phyloP scores from a whole-genome alignment of 2,329 filamentous ascomycete genomes.

The Sphaceloma murrayae region DNA sequence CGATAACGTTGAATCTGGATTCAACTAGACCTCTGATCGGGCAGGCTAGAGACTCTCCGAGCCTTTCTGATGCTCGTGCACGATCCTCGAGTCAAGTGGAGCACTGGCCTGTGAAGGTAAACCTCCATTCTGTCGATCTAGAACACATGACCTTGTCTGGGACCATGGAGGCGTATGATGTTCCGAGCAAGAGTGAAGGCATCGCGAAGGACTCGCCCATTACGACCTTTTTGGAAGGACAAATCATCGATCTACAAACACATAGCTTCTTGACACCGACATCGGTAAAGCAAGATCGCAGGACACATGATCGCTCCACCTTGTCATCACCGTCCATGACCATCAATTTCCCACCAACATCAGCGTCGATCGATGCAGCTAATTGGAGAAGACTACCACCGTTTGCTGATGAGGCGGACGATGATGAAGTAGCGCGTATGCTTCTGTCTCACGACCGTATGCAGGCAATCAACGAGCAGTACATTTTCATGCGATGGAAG shows the following conservation, averaged over 20 bases:
- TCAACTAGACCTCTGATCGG: conserved; percentile 33
- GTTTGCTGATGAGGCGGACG: conserved; percentile 23
- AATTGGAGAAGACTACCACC: conserved; percentile 42
- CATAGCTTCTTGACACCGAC: conserved; percentile 42
- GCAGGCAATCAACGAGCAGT: conserved; percentile 36
- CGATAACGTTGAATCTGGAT: conserved; percentile 25
- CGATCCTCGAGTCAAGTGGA: conserved; percentile 29
- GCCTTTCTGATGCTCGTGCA: not conserved
- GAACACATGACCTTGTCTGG: conserved; percentile 53
- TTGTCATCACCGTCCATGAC: conserved; percentile 32
- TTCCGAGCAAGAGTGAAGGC: conserved; percentile 39
- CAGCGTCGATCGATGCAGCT: conserved; percentile 35
- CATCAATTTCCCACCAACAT: conserved; percentile 21
- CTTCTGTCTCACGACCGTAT: conserved; percentile 35
- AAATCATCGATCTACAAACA: conserved; percentile 53
- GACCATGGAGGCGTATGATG: conserved; percentile 62
- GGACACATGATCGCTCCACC: conserved; percentile 3
- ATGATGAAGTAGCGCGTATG: conserved; percentile 35
- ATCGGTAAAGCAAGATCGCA: conserved; percentile 17
- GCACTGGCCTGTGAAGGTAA: conserved; percentile 59
- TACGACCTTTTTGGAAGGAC: conserved; percentile 57
- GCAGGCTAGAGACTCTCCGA: conserved; percentile 16
- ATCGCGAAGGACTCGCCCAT: conserved; percentile 44
- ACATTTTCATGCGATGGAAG: conserved; percentile 50
- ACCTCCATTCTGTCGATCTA: conserved; percentile 53